Base-by-base conservation (phyloP, 1,284 basidiomycete species). In the Pyrrhoderma lamaoense region DNA sequence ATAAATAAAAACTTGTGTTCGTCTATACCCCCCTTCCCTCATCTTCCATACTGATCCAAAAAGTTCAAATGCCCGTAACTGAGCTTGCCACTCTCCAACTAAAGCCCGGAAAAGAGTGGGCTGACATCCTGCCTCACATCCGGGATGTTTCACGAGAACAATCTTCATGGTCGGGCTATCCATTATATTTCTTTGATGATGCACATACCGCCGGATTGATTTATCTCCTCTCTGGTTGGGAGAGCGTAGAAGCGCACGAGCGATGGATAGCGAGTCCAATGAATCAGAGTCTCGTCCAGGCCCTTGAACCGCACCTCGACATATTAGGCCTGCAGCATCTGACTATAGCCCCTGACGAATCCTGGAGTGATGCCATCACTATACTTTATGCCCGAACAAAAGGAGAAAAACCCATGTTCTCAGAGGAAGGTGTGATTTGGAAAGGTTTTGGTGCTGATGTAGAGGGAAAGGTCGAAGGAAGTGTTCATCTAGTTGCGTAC, bases 181-280 rank as follows among this genome's bases (percentile, higher is more conserved):
- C 70, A 11, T 56, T 75, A 14, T 57, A 60, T 22, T 72, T 68
- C 59, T 73, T 69, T 61, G 57, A 61, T 11, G 61, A 67, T 50
- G 47, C 54, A 13, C 31, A 51, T 3, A 55, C 61, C 31, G 45
- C 61, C 2, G 51, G 47, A 2, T 54, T 61, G 34, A 50, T 76
- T 2, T 68, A 70, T 57, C 57, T 77, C 36, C 55, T 75, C 36
- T 69, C 72, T 2, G 73, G 74, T 3, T 77, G 75, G 76, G 48
- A 62, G 46, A 63, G 65, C 53, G 67, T 70, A 16, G 56, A 57
- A 8, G 67, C 68, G 8, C 75, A 76, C 54, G 49, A 65, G 21
- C 60, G 63, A 27, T 77, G 73, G 73, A 71, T 74, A 34, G 57
- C 52, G 9, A 71, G 70, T 56, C 63, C 67, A 8, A 60, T 58